Base-by-base conservation (phyloP, 1,284 basidiomycete species). In the Anthracocystis setariae region DNA sequence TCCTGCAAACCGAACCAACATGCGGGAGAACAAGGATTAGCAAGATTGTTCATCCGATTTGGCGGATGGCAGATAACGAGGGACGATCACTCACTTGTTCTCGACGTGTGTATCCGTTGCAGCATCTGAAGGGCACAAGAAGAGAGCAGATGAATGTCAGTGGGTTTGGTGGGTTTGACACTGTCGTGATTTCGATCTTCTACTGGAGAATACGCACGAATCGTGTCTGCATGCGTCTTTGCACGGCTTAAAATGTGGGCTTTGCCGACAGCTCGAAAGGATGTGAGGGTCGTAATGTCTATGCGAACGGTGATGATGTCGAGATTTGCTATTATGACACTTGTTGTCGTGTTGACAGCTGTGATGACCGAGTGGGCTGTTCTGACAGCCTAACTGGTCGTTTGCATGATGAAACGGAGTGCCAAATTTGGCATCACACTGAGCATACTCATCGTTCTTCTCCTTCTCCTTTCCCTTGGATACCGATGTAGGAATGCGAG, bases 171-270 rank as follows among this genome's bases (percentile, higher is more conserved):
- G n/a, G n/a, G n/a, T n/a, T n/a, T n/a, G n/a, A n/a, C 29, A 29
- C 29, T 5, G 7, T 29, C 29, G 29, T 29, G 29, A 7, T 12
- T 29, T 29, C 29, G 29, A n/a, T n/a, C n/a, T n/a, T n/a, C n/a
- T n/a, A n/a, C n/a, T n/a, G n/a, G n/a, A n/a, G n/a, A 5, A 37
- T 8, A 35, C 48, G 46, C 43, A 60, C 49, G 38, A 47, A 23
- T 27, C 33, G 33, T 51, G 45, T 13, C 57, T 18, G 10, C 24
- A 15, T 1, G 25, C 20, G 13, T 58, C 23, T 21, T 24, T 38
- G 17, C 38, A 37, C 20, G 29, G 29, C 3, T 23, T 35, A 1
- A 39, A 39, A n/a, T 38, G 23, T 23, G 49, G 23, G 0, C n/a
- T 24, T 48, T 60, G 40, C 9, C 25, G 45, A 48, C 35, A 44